Conservation (phyloP, 768 basidiomycete species). For the Amanita molliuscula region DNA sequence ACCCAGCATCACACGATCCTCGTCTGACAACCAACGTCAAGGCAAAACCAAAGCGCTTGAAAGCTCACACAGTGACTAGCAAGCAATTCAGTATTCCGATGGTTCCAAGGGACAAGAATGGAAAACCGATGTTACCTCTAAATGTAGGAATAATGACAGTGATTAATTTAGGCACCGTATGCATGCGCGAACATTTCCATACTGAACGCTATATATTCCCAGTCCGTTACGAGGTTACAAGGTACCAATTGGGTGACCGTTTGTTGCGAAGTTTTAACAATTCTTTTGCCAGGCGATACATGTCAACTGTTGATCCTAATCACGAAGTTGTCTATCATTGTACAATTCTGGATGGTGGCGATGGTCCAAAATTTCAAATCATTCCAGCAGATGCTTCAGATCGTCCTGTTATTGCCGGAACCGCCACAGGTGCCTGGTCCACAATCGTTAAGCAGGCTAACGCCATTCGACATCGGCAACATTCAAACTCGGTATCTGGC, state of each 20-base stretch:
- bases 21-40: constrained; percentile 29
- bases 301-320: constrained; percentile 62
- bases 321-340: constrained; percentile 70
- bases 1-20: constrained; percentile 16
- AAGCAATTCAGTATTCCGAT: constrained; percentile 71
- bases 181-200: constrained; percentile 77
- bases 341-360: constrained; percentile 76
- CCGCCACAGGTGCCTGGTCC: constrained; percentile 83
- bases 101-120: constrained; percentile 65
- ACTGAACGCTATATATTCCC: constrained; percentile 87
- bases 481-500: constrained; percentile 81
- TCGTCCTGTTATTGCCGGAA: constrained; percentile 71
- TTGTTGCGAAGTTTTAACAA: constrained; percentile 2
- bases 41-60: constrained; percentile 69
- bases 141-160: constrained; percentile 87
- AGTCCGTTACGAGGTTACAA: constrained; percentile 74
- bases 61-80: constrained; percentile 72
- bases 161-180: constrained; percentile 61
- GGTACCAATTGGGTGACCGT: constrained; percentile 30
- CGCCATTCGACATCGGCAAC: constrained; percentile 67
- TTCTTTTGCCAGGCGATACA: constrained; percentile 47
- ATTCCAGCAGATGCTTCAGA: constrained; percentile 63
- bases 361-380: constrained; percentile 81
- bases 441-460: constrained; percentile 78
- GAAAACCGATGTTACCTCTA: constrained; percentile 64